A percentile compares a stretch with the other conserved stretches of the same genome.
Conservation (phyloP, 1,139 yeast genomes). For the Magnusiomyces tetraspermus region DNA sequence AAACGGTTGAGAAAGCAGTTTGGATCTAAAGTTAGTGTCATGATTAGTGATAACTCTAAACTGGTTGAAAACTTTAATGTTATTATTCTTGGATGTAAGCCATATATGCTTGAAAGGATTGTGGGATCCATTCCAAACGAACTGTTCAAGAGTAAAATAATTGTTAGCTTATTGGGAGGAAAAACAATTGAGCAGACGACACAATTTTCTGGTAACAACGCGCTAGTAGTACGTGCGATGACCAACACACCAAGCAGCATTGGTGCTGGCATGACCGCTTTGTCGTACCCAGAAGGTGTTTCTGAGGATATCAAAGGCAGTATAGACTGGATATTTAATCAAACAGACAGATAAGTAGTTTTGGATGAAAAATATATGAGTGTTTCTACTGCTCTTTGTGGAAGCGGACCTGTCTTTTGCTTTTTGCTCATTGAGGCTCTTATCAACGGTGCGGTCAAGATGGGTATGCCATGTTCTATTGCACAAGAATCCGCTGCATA, state of each 20-base stretch:
- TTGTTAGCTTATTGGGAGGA: constrained; percentile 86
- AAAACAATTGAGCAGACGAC: constrained; percentile 68
- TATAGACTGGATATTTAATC: constrained; percentile 52
- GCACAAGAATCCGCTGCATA: constrained; percentile 90
- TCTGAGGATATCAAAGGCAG: constrained; percentile 48
- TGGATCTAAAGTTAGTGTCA: constrained; percentile 44
- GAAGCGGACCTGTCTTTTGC: constrained; percentile 95
- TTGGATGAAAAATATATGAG: constrained; percentile 77
- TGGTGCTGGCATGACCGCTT: constrained; percentile 90
- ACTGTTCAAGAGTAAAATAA: constrained; percentile 46
- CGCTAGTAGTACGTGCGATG: constrained; percentile 78
- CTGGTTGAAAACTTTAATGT: constrained; percentile 61
- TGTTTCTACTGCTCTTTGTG: constrained; percentile 90
- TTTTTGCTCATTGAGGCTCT: constrained; percentile 82
- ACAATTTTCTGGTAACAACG: constrained; percentile 37
- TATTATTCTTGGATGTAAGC: constrained; percentile 77
- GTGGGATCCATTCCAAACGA: constrained; percentile 35
- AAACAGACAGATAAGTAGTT: constrained; percentile 38
- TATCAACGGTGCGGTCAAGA: constrained; percentile 87
- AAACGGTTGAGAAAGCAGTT: constrained; percentile 39
- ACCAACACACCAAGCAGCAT: constrained; percentile 90
- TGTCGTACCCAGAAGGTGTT: constrained; percentile 34
- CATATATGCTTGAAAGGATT: constrained; percentile 61
- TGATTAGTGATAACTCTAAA: constrained; percentile 46
- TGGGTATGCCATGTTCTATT: constrained; percentile 84